Evolutionary conservation across 176 grass and related monocot species (phyloP).

Genomic region (Melocanna baccifera): DNA sequence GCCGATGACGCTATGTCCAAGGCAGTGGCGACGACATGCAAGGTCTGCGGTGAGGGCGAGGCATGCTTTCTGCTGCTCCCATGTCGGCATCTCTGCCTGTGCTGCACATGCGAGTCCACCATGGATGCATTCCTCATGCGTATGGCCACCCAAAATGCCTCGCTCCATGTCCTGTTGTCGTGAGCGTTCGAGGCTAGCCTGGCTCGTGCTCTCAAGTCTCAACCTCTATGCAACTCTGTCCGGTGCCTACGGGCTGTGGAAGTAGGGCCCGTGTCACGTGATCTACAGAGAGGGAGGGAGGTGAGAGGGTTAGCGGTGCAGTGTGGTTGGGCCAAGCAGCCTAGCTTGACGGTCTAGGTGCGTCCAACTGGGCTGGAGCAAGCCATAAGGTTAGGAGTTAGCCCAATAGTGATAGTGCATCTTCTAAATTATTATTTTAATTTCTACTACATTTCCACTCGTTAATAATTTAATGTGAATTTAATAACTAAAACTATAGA

Average conservation of each 20-base stretch:
- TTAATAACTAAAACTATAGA: too few species aligned
- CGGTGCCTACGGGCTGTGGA: background rate
- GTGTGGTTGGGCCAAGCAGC: too few species aligned
- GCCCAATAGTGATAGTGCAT: too few species aligned
- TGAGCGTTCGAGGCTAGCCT: background rate
- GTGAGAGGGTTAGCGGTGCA: too few species aligned
- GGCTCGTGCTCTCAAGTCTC: background rate
- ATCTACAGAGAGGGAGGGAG: too few species aligned
- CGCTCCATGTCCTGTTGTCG: constrained; percentile 41
- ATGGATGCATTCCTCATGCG: constrained; percentile 50
- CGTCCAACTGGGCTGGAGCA: too few species aligned
- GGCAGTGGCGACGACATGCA: background rate
- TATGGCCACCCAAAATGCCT: constrained; percentile 41
- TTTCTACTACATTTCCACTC: too few species aligned
- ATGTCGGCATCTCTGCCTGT: constrained; percentile 69
- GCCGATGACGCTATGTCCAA: constrained; percentile 17
- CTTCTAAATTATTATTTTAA: too few species aligned
- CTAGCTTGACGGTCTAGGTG: too few species aligned
- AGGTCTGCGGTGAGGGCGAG: constrained; percentile 31
- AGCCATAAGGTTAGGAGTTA: too few species aligned
- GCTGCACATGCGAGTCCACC: constrained; percentile 36
- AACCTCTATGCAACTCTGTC: background rate
- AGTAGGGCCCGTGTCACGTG: background rate
- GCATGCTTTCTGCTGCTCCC: constrained; percentile 57
- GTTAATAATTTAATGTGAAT: too few species aligned